Conservation (phyloP, 495 filamentous ascomycete genomes). For the Aspergillus bertholletiae region DNA sequence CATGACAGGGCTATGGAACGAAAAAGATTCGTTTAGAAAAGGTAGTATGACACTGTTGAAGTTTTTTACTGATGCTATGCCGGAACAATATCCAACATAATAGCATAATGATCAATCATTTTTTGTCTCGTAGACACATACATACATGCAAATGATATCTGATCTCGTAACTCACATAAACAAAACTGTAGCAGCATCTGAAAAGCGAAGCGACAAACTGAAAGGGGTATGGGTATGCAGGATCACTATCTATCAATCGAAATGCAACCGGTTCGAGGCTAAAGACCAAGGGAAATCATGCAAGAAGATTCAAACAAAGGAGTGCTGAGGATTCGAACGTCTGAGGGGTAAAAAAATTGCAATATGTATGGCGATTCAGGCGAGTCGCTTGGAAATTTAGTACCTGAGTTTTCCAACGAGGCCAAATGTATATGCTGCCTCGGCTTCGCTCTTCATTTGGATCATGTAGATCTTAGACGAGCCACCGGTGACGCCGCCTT, state of each 20-base stretch:
- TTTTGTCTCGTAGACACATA: conserved; percentile 1
- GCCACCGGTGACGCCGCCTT: conserved; percentile 67
- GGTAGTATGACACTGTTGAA: background rate
- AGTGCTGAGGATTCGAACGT: background rate
- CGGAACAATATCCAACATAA: background rate
- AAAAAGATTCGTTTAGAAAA: no score
- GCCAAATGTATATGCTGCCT: conserved; percentile 59
- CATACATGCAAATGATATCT: background rate
- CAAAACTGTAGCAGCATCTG: background rate
- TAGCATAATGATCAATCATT: background rate
- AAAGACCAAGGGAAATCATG: background rate
- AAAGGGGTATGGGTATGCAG: conserved; percentile 1
- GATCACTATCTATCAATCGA: background rate
- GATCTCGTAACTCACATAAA: background rate
- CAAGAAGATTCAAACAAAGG: background rate
- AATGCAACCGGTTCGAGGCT: background rate
- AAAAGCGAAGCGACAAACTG: background rate
- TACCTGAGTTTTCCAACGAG: conserved; percentile 58
- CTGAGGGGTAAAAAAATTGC: background rate
- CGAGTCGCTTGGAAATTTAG: conserved; percentile 19
- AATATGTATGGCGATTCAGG: no score
- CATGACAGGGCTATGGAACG: background rate
- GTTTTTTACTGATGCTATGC: background rate
- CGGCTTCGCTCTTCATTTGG: conserved; percentile 65
- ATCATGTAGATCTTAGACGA: conserved; percentile 79